These are phyloP conservation scores for Tephrocybe sp. DNA, from an alignment of 768 basidiomycete species.

Conservation along the genomic window DNA sequence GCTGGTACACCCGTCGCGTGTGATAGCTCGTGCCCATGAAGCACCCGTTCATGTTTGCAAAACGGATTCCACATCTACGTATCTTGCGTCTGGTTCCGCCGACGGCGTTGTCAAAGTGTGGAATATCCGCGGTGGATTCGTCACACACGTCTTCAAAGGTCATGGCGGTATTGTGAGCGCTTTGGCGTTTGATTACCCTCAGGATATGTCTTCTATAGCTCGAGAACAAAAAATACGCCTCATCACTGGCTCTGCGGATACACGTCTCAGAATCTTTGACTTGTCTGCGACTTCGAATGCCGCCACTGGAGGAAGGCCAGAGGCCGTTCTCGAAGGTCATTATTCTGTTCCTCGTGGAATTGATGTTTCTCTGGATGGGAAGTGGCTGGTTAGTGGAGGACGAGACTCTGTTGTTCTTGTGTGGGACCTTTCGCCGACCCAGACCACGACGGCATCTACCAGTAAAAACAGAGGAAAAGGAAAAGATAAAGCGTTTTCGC, in stretches of 20 bases:
- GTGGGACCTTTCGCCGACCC: slow-evolving; percentile 71
- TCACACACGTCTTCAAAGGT: slow-evolving; percentile 93
- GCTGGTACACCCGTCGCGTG: slow-evolving; percentile 65
- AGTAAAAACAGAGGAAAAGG: slow-evolving; percentile 50
- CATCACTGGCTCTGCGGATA: slow-evolving; percentile 90
- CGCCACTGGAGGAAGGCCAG: slow-evolving; percentile 56
- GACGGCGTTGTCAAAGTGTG: slow-evolving; percentile 98
- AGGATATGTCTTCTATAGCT: slow-evolving; percentile 47
- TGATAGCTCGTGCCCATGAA: slow-evolving; percentile 83
- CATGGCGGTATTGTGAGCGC: slow-evolving; percentile 98
- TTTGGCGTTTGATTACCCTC: slow-evolving; percentile 78
- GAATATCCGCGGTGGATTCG: slow-evolving; percentile 83
- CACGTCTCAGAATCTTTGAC: slow-evolving; percentile 89
- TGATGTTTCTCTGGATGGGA: slow-evolving; percentile 80
- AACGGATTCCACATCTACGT: slow-evolving; percentile 80
- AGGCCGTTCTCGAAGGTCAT: slow-evolving; percentile 90
- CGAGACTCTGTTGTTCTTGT: slow-evolving; percentile 90
- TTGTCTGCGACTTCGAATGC: slow-evolving; percentile 64
- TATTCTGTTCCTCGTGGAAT: slow-evolving; percentile 91
- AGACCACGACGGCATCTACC: slow-evolving; percentile 21
- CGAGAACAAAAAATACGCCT: slow-evolving; percentile 66
- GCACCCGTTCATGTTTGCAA: slow-evolving; percentile 91
- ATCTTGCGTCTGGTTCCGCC: slow-evolving; percentile 93
- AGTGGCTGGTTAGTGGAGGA: slow-evolving; percentile 88
- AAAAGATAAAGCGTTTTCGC: slow-evolving; percentile 45